A percentile compares a stretch with the other conserved stretches of the same genome.
phyloP scores from a whole-genome alignment of 1,284 basidiomycete genomes.

The Cryptococcus jaspeensis region DNA sequence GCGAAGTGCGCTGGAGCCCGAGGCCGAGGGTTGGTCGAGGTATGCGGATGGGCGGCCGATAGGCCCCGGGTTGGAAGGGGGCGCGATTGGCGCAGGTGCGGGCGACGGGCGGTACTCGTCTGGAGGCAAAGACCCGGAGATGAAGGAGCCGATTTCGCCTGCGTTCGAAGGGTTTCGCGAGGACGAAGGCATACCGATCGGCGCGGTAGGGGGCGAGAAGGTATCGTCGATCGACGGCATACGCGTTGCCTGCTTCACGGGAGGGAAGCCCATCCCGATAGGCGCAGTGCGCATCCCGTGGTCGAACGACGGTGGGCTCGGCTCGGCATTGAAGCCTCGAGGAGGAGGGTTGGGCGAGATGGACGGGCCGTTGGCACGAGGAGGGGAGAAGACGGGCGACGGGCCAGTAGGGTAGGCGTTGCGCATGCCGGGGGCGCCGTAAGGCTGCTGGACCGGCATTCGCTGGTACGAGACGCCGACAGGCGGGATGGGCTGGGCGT shows the following conservation, averaged over 20 bases:
- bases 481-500: slow-evolving; percentile 28
- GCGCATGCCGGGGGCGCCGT: slow-evolving; percentile 26
- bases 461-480: slow-evolving; percentile 16
- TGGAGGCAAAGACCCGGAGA: slow-evolving; percentile 1
- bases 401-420: slow-evolving; percentile 6
- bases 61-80: slow-evolving; percentile 15
- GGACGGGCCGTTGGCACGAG: slow-evolving; percentile 27
- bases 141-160: slow-evolving; percentile 15
- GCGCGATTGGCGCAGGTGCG: slow-evolving; percentile 21
- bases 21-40: slow-evolving; percentile 9
- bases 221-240: slow-evolving; percentile 36
- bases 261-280: slow-evolving; percentile 42
- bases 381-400: slow-evolving; percentile 36
- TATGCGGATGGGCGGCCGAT: slow-evolving; percentile 25
- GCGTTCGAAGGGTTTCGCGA: slow-evolving; percentile 12
- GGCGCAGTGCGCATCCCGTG: slow-evolving; percentile 31
- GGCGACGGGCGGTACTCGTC: slow-evolving; percentile 17
- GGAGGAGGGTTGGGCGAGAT: slow-evolving; percentile 33
- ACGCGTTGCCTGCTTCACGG: slow-evolving; percentile 20
- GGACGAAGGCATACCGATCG: slow-evolving; percentile 28
- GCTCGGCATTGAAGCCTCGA: slow-evolving; percentile 23
- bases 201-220: slow-evolving; percentile 32
- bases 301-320: slow-evolving; percentile 26
- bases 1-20: slow-evolving; percentile 15
- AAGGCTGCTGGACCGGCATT: slow-evolving; percentile 23